Evolutionary conservation across 2,329 filamentous ascomycete species (phyloP).

Genomic region (Fusarium siculi): DNA sequence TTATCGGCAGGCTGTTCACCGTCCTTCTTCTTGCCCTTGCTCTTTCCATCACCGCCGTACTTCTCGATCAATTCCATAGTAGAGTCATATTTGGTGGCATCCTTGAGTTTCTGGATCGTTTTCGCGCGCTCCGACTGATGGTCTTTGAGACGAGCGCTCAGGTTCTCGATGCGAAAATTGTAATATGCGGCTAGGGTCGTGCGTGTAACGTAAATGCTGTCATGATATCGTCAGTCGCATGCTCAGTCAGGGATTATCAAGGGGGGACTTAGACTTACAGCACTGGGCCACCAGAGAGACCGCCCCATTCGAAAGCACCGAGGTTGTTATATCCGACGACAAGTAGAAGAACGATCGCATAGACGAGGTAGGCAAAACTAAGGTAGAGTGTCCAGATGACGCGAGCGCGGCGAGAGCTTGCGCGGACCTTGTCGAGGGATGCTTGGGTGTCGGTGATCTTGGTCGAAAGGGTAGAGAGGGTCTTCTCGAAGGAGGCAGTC

Average conservation of each 20-base stretch:
- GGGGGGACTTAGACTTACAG: conserved; percentile 70
- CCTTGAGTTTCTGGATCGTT: conserved; percentile 94
- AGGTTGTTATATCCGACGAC: conserved; percentile 87
- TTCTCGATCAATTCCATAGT: conserved; percentile 94
- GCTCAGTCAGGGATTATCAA: neutral
- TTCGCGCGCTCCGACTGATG: conserved; percentile 82
- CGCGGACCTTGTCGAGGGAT: conserved; percentile 77
- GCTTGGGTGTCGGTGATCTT: conserved; percentile 83
- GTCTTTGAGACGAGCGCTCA: conserved; percentile 75
- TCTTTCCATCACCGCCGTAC: conserved; percentile 76
- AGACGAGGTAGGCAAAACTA: conserved; percentile 89
- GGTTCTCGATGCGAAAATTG: conserved; percentile 79
- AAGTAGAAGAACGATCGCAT: conserved; percentile 81
- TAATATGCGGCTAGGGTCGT: conserved; percentile 76
- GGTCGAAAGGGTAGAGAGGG: conserved; percentile 80
- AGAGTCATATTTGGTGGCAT: conserved; percentile 94
- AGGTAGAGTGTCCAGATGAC: conserved; percentile 92
- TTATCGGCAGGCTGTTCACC: conserved; percentile 24
- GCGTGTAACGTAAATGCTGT: conserved; percentile 83
- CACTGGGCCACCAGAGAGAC: conserved; percentile 80
- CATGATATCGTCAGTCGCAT: conserved; percentile 22
- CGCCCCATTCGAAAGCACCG: conserved; percentile 80
- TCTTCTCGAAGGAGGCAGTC: conserved; percentile 92
- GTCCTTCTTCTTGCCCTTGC: conserved; percentile 49
- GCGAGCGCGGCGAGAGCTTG: conserved; percentile 79